Conservation (phyloP, 2,329 filamentous ascomycete genomes). For the Hypocrella siamensis region DNA sequence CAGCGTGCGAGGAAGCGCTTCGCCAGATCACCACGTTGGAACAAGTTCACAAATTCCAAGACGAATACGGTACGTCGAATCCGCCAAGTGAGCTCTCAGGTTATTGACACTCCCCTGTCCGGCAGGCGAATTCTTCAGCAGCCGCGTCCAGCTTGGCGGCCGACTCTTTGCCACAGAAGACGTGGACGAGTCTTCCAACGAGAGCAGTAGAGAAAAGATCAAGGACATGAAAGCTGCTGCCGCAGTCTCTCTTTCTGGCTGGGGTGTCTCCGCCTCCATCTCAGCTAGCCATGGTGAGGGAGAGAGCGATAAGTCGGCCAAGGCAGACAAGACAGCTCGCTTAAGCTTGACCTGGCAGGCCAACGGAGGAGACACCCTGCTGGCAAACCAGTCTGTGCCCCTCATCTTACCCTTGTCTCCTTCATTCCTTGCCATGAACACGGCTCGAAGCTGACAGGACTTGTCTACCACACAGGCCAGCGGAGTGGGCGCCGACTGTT, state of each 20-base stretch:
- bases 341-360: constrained; percentile 2
- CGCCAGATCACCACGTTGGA: not conserved
- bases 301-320: not conserved
- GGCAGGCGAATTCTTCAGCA: constrained; percentile 3
- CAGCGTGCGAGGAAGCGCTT: not conserved
- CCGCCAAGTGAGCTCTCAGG: not conserved
- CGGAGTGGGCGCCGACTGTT: constrained; percentile 2
- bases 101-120: not conserved
- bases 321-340: not conserved
- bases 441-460: too few species aligned
- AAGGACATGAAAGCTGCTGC: constrained; percentile 2
- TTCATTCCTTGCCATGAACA: too few species aligned
- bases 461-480: too few species aligned
- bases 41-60: not conserved
- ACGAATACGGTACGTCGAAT: not conserved
- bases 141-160: constrained; percentile 3
- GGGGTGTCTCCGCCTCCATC: not conserved
- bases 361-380: constrained; percentile 3
- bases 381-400: constrained; percentile 3
- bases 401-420: too few species aligned
- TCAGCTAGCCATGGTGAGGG: not conserved
- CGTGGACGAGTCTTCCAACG: not conserved
- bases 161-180: constrained; percentile 4
- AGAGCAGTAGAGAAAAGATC: not conserved
- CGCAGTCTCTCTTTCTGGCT: not conserved